Evolutionary conservation across 257 asterid species (phyloP).

Genomic region (Solanum rostratum): DNA sequence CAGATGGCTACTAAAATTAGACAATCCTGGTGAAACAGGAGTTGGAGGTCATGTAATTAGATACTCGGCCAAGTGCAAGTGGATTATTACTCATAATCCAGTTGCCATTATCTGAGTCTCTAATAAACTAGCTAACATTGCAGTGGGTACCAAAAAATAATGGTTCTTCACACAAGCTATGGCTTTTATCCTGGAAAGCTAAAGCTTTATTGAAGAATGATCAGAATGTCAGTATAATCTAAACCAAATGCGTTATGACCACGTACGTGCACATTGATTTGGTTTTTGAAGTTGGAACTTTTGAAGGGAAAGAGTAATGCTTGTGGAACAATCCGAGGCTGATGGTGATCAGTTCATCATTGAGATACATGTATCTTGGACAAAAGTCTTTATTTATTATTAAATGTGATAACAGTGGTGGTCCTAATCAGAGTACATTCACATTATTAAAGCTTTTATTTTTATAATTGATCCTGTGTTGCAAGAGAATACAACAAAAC

Average conservation of each 20-base stretch:
- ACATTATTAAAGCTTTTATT: not conserved
- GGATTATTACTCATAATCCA: too few species aligned
- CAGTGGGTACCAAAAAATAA: too few species aligned
- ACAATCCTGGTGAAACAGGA: too few species aligned
- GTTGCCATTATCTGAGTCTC: too few species aligned
- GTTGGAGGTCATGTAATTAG: too few species aligned
- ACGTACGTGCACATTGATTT: not conserved
- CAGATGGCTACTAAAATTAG: too few species aligned
- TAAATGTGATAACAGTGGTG: not conserved
- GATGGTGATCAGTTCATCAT: not conserved
- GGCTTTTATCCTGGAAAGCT: too few species aligned
- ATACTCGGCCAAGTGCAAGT: too few species aligned
- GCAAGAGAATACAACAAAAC: not conserved
- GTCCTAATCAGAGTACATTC: not conserved
- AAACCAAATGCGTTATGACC: not conserved
- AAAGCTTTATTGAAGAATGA: too few species aligned
- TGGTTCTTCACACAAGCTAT: too few species aligned
- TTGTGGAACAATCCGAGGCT: not conserved
- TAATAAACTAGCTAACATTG: too few species aligned
- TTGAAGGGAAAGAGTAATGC: not conserved
- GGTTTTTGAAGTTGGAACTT: not conserved
- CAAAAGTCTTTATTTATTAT: not conserved
- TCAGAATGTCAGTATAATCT: too few species aligned
- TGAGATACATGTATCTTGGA: not conserved
- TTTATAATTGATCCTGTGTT: not conserved